Evolutionary conservation across 1,284 basidiomycete species (phyloP).

Genomic region (Puccinia horiana): DNA sequence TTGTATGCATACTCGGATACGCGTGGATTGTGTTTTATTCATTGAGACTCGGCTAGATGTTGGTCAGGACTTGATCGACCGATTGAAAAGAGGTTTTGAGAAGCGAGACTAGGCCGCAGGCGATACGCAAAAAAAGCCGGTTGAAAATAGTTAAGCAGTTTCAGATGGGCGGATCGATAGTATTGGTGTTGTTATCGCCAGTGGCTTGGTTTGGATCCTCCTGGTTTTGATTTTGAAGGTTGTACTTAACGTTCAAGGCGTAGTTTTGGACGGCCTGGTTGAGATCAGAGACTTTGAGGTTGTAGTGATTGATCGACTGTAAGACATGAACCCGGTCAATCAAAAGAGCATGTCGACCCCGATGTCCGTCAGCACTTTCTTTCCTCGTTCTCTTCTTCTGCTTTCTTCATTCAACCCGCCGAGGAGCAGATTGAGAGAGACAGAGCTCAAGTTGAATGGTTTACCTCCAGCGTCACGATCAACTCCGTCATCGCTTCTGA

Average conservation of each 20-base stretch:
- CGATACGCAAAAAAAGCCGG: background rate
- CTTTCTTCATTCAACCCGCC: background rate
- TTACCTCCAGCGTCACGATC: slow-evolving; percentile 51
- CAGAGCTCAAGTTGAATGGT: background rate
- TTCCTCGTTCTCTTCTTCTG: background rate
- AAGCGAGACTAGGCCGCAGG: no score
- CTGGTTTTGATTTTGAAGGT: slow-evolving; percentile 38
- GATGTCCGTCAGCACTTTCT: background rate
- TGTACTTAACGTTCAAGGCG: slow-evolving; percentile 47
- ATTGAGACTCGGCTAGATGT: no score
- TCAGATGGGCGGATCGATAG: slow-evolving; percentile 6
- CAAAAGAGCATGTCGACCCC: background rate
- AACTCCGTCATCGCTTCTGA: slow-evolving; percentile 53
- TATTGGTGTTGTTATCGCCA: background rate
- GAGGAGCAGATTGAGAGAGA: no score
- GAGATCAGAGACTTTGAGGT: slow-evolving; percentile 38
- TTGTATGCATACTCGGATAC: no score
- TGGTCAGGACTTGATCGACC: no score
- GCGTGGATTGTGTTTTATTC: no score
- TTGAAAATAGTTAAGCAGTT: background rate
- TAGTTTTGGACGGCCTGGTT: slow-evolving; percentile 45
- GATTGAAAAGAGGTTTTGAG: no score
- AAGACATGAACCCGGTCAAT: no score
- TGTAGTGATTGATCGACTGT: slow-evolving; percentile 39
- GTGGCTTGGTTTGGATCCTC: background rate